Percentiles rank a stretch among this genome's conserved stretches.
phyloP scores from a whole-genome alignment of 129 eudicot genomes.

The Pseudognaphalium luteoalbum region DNA sequence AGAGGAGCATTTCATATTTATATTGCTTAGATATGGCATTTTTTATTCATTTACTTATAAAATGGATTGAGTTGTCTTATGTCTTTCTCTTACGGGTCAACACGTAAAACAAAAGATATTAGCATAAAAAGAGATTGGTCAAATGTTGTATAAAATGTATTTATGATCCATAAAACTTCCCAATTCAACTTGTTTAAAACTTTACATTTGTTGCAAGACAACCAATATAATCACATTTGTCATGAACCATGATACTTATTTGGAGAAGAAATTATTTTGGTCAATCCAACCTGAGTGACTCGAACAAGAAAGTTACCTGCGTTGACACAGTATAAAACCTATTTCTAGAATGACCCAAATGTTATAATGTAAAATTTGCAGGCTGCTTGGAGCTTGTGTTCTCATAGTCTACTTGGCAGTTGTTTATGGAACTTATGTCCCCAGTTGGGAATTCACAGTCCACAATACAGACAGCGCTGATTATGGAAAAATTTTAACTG shows the following conservation, averaged over 20 bases:
- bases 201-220: not conserved
- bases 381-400: slow-evolving; percentile 61
- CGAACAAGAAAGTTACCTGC: slow-evolving; percentile 4
- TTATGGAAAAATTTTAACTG: slow-evolving; percentile 65
- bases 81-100: not conserved
- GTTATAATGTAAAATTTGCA: slow-evolving; percentile 32
- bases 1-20: too few species aligned
- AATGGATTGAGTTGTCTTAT: not conserved
- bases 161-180: not conserved
- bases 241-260: not conserved
- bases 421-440: slow-evolving; percentile 74
- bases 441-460: slow-evolving; percentile 78
- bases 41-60: not conserved
- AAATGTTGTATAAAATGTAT: not conserved
- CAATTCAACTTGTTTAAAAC: not conserved
- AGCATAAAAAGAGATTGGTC: not conserved
- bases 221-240: not conserved
- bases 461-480: slow-evolving; percentile 55
- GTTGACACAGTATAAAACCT: slow-evolving; percentile 6
- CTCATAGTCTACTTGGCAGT: slow-evolving; percentile 57
- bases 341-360: not conserved
- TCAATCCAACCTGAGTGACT: not conserved
- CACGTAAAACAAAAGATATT: not conserved
- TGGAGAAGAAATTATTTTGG: not conserved
- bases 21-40: not conserved